These are phyloP conservation scores for Penicillium nucicola DNA, from an alignment of 495 filamentous ascomycete species.

Conservation along the genomic window DNA sequence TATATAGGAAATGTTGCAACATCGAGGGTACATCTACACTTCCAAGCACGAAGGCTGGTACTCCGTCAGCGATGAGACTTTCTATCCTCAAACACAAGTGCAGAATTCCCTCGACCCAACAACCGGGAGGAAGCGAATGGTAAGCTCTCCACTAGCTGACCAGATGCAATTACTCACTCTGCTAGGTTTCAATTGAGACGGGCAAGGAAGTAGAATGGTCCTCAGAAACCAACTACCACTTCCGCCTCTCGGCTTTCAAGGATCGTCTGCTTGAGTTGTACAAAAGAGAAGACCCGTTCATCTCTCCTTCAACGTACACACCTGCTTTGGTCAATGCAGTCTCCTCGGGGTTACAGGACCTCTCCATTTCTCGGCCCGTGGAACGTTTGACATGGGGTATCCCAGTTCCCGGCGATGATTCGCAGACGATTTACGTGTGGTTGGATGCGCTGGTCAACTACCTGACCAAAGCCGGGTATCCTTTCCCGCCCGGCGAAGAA, in stretches of 20 bases:
- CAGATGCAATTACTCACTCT: conserved; percentile 12
- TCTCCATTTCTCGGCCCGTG: conserved; percentile 82
- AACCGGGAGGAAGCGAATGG: conserved; percentile 79
- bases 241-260: conserved; percentile 78
- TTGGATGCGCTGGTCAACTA: conserved; percentile 95
- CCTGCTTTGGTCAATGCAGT: conserved; percentile 67
- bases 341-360: conserved; percentile 68
- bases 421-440: conserved; percentile 97
- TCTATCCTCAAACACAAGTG: conserved; percentile 76
- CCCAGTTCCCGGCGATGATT: conserved; percentile 75
- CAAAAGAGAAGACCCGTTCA: conserved; percentile 62
- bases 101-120: conserved; percentile 70
- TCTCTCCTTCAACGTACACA: conserved; percentile 65
- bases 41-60: conserved; percentile 94
- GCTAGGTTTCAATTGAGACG: conserved; percentile 72
- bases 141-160: conserved; percentile 10
- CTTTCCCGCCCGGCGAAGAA: conserved; percentile 66
- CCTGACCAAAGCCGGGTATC: conserved; percentile 81
- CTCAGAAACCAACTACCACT: conserved; percentile 93
- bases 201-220: conserved; percentile 92
- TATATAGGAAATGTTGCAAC: conserved; percentile 58
- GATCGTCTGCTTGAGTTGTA: conserved; percentile 77
- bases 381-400: conserved; percentile 87
- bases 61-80: conserved; percentile 92
- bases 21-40: conserved; percentile 78